Evolutionary conservation across 2,329 filamentous ascomycete species (phyloP), one percentile per base, ranked within the genome.

Genomic region (Aspergillus versicolor): DNA sequence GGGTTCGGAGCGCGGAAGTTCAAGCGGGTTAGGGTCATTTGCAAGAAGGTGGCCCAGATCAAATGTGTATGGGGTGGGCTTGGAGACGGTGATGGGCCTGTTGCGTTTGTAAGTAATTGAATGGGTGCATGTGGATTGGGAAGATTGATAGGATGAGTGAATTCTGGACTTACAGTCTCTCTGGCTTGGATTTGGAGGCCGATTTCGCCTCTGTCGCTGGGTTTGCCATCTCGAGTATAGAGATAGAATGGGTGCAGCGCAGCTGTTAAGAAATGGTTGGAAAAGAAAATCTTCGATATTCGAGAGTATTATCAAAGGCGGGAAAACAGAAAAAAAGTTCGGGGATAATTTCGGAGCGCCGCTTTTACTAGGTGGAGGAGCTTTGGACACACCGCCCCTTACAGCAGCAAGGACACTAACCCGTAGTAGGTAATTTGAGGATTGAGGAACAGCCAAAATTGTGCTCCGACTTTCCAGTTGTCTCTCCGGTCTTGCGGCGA

Each of bases 41-140:
- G 87, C 89, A 71, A 95, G 84, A 53, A 97, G 87, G 71, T 95
- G 87, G 65, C 92, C 88, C 41, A 97, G 87, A 74, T 97, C 92
- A 79, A 95, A 97, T 65, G 87, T 92, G 81, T 95, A 96, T 9
- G 92, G 92, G 6, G 89, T 95, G 4, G 91, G 88, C 77, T 95
- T 95, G 60, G 87, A 81, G 70, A 91, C 88, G 15, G 82, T 84
- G 61, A 89, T 81, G 44, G 85, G 82, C 9, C 75, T 77, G 50
- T 12, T 21, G 24, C 13, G 32, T 38, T 24, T 44, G 34, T 22
- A 30, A 45, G 11, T 54, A 32, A 49, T 19, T 22, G 24, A 19
- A 19, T 8, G 30, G 27, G 27, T 30, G 27, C 27, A 30, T 30
- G 27, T 30, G 27, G 27, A 30, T 11, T 50, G 42, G 19, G 12